Base-by-base conservation (phyloP, 2,329 filamentous ascomycete species). In the Nemania sp. region DNA sequence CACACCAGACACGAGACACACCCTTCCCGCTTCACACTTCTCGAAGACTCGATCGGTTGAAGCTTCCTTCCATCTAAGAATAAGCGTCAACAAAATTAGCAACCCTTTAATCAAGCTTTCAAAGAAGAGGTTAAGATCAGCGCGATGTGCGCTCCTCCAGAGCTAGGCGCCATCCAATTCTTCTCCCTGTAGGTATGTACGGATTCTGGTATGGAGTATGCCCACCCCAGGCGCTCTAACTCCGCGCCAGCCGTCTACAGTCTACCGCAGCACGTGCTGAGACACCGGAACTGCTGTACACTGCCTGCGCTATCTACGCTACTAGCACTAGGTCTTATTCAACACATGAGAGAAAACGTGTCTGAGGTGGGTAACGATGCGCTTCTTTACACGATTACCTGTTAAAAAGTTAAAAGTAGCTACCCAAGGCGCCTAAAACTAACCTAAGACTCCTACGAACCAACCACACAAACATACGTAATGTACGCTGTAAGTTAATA, bases 41-140 rank as follows among this genome's bases (percentile, higher is more conserved):
- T 20, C 24, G 27, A 22, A 32, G 7, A 32, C 7, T 26, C 35
- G 26, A 32, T 54, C 41, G 18, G 27, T 35, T 51, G 29, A 57
- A n/a, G 61, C 62, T 45, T 32, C 62, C 43, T 22, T 43, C 27
- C 29, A 22, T 22, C 27, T 22, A 45, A 32, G 22, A 57, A 67
- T 47, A 64, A 63, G 62, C 51, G 49, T 65, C 18, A 43, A 54
- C 51, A 53, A 60, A 57, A 68, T 68, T 64, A 68, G 62, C 29
- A 68, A 45, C 66, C 26, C 15, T 32, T 32, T 13, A 26, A 57
- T 22, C 54, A 54, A 49, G 47, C 59, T 67, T 62, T 43, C 6
- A n/a, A 55, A 15, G 27, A 62, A 59, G 47, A 49, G 55, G 64
- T 29, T 29, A 62, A 51, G 66, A 64, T 65, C 66, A 56, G 51